Evolutionary conservation across 768 basidiomycete genomes (phyloP), one percentile per base, ranked within the genome.

Genomic region (Collybia sordida): DNA sequence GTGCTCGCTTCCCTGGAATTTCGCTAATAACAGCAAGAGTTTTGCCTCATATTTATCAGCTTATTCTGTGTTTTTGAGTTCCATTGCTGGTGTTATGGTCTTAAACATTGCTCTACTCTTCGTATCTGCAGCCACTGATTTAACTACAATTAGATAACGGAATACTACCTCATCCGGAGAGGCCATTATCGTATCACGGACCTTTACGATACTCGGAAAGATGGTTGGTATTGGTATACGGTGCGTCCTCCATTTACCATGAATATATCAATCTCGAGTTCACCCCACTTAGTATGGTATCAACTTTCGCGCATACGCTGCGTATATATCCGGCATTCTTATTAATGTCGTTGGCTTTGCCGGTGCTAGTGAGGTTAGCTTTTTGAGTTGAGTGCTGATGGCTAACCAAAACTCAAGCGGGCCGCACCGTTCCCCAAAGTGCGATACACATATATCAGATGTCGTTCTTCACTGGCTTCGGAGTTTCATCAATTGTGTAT

Each of bases 391-490:
- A 22, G 45, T 34, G 41, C 45, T 40, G 27, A 53, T 28, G 28
- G 14, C 31, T 49, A 7, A 19, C 17, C 44, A 12, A 35, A 47
- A 24, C 45, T 43, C 27, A 47, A 80, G 81, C 82, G 24, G 86
- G 86, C 6, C 73, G 72, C 34, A 65, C 61, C 0, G 88, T 91
- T 1, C 82, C 87, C 5, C 60, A 85, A 21, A 80, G 78, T 4
- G 88, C 89, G 1, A 88, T 82, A n/a, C 76, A 81, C 47, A 79
- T 89, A 55, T 90, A 87, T 65, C 70, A 85, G 45, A 77, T 91
- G 72, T 83, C 87, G 11, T 93, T 91, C 77, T 88, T 92, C 69
- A 86, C 86, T n/a, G 90, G 90, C 23, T 87, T 90, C 56, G 82
- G 80, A 24, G 77, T 85, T 37, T 87, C 89, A 1, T 72, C 79